Percentiles rank a stretch among this genome's conserved stretches.
These are phyloP conservation scores for Saccharomycopsis javanensis DNA, from an alignment of 805 yeast species.

Conservation along the genomic window DNA sequence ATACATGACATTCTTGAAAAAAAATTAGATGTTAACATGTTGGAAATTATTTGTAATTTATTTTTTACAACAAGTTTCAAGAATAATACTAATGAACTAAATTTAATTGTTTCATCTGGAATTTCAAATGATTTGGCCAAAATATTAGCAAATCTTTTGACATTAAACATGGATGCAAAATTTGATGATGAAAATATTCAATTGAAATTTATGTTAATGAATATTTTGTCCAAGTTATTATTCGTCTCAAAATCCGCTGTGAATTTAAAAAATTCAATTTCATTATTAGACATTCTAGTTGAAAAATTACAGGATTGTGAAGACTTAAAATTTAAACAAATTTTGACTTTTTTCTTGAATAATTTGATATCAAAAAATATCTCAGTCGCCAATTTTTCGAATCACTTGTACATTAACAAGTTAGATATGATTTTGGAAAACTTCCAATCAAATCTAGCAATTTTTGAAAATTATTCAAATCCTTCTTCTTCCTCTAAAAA, in stretches of 20 bases:
- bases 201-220: not conserved
- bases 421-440: not conserved
- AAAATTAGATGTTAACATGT: not conserved
- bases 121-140: not conserved
- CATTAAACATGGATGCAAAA: not conserved
- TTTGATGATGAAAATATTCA: not conserved
- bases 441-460: not conserved
- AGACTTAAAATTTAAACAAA: constrained; percentile 7
- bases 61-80: not conserved
- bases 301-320: not conserved
- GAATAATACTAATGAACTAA: not conserved
- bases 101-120: not conserved
- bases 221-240: not conserved
- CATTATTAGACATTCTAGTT: not conserved
- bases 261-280: not conserved
- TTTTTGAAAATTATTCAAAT: not conserved
- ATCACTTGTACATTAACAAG: constrained; percentile 2
- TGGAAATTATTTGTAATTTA: not conserved
- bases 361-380: not conserved
- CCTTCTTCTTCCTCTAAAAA: not conserved
- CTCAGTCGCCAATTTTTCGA: not conserved
- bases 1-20: not conserved
- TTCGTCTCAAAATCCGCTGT: not conserved
- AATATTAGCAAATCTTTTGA: not conserved
- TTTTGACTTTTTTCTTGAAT: constrained; percentile 3